phyloP scores from a whole-genome alignment of 768 basidiomycete species.

The Lactarius hatsudake region DNA sequence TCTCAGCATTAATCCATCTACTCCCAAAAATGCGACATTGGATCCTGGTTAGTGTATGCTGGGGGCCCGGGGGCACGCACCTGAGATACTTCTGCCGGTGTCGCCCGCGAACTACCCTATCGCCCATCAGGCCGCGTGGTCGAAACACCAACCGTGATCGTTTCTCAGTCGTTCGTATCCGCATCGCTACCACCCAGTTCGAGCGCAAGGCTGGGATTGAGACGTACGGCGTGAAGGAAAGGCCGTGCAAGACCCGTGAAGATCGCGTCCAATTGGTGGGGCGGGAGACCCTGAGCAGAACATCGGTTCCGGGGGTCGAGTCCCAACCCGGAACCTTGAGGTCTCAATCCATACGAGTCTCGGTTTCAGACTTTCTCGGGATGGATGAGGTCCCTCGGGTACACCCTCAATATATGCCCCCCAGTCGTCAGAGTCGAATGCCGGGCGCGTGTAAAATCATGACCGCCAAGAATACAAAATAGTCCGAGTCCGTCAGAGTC shows the following conservation, averaged over 20 bases:
- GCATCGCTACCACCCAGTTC: conserved; percentile 16
- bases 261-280: conserved; percentile 27
- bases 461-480: background rate
- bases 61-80: conserved; percentile 36
- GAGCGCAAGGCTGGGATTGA: conserved; percentile 26
- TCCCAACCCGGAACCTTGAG: conserved; percentile 10
- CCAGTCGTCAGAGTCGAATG: conserved; percentile 68
- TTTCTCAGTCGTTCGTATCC: conserved; percentile 30
- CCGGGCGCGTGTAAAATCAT: conserved; percentile 53
- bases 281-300: conserved; percentile 42
- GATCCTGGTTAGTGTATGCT: background rate
- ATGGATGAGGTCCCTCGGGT: conserved; percentile 53
- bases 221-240: conserved; percentile 31
- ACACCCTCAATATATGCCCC: conserved; percentile 50
- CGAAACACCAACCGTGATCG: conserved; percentile 27
- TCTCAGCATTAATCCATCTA: conserved; percentile 54
- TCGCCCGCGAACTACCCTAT: conserved; percentile 13
- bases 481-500: too few relatives aligned
- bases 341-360: conserved; percentile 29
- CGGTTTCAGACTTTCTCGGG: conserved; percentile 33
- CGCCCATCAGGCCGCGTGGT: too few relatives aligned
- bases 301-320: conserved; percentile 38
- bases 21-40: background rate
- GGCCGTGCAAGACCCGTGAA: conserved; percentile 29
- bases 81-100: conserved; percentile 50